A percentile compares a stretch with the other conserved stretches of the same genome.
Evolutionary conservation across 768 basidiomycete species (phyloP).

Genomic region (Boletus speciosus): DNA sequence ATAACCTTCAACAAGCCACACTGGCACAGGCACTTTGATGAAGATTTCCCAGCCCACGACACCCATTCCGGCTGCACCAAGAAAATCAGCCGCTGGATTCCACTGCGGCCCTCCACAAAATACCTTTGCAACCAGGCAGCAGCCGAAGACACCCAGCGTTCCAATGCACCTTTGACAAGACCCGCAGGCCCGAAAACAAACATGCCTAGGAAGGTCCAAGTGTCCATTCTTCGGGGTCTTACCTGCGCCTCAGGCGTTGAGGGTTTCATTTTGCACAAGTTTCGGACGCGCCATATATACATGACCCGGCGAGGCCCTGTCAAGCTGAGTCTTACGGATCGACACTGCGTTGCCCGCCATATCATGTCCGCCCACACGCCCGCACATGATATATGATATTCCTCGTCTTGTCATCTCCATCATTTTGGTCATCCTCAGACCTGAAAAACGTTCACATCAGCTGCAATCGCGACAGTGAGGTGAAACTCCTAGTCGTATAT

Average conservation of each 20-base stretch:
- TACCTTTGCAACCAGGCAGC: constrained; percentile 9
- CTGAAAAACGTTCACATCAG: neutral
- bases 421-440: neutral
- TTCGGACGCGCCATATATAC: too few relatives aligned
- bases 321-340: too few relatives aligned
- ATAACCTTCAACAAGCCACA: too few relatives aligned
- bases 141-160: neutral
- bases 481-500: neutral
- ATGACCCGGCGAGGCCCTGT: too few relatives aligned
- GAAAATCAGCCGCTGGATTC: constrained; percentile 10
- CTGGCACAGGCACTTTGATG: neutral
- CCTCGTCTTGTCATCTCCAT: neutral
- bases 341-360: too few relatives aligned
- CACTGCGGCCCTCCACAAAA: constrained; percentile 7
- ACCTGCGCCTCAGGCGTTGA: too few relatives aligned
- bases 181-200: constrained; percentile 18
- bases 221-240: constrained; percentile 3
- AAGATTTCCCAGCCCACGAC: neutral
- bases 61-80: constrained; percentile 10
- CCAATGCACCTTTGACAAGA: constrained; percentile 10
- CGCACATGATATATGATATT: neutral
- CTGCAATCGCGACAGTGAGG: too few relatives aligned
- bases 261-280: too few relatives aligned
- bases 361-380: neutral
- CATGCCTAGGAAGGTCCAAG: constrained; percentile 7